phyloP scores from a whole-genome alignment of 345 rosid species.

The Microthlaspi erraticum region DNA sequence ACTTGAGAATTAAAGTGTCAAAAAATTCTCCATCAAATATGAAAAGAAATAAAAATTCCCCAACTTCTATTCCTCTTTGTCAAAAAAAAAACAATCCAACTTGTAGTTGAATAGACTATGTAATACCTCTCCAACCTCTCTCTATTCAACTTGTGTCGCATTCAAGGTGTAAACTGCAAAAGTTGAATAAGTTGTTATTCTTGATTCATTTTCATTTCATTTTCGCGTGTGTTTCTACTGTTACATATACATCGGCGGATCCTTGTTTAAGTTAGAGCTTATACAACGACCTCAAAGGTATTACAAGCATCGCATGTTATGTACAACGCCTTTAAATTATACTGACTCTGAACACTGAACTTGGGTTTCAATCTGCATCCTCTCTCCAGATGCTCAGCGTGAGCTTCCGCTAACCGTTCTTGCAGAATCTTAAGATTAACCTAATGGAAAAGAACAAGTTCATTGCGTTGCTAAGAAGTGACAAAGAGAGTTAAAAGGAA shows the following conservation, averaged over 20 bases:
- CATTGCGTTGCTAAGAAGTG: background rate
- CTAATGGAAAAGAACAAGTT: constrained; percentile 44
- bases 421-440: constrained; percentile 58
- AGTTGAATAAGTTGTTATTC: too few species aligned
- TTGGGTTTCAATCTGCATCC: constrained; percentile 77
- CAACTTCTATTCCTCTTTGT: too few species aligned
- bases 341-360: constrained; percentile 55
- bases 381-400: constrained; percentile 66
- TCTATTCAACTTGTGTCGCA: too few species aligned
- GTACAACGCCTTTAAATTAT: constrained; percentile 77
- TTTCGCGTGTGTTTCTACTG: too few species aligned
- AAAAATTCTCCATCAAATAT: too few species aligned
- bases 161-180: too few species aligned
- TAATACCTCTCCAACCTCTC: too few species aligned
- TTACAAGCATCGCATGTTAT: constrained; percentile 68
- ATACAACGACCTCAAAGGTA: constrained; percentile 68
- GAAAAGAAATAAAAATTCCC: too few species aligned
- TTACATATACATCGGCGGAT: constrained; percentile 15
- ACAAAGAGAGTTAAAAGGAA: background rate
- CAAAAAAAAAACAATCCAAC: too few species aligned
- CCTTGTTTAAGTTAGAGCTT: constrained; percentile 26
- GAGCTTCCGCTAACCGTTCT: constrained; percentile 67
- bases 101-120: too few species aligned
- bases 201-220: too few species aligned
- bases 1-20: too few species aligned